Evolutionary conservation across 768 basidiomycete genomes (phyloP).

Genomic region (Daedaleopsis nitida): DNA sequence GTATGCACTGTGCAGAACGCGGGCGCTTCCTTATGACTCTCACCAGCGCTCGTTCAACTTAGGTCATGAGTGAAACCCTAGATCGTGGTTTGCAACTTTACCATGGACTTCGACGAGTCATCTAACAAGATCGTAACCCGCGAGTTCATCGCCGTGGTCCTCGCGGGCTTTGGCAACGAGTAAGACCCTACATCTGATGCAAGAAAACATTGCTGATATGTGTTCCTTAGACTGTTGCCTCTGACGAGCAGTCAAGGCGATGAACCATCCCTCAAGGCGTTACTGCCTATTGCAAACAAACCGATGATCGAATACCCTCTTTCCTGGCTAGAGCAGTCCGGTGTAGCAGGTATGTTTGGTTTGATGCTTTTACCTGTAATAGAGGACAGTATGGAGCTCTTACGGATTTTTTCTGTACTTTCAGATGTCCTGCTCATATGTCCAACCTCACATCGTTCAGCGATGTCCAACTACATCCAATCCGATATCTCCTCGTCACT

Average conservation of each 20-base stretch:
- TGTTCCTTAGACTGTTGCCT: constrained; percentile 64
- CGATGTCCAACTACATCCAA: constrained; percentile 83
- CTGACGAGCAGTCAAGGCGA: constrained; percentile 77
- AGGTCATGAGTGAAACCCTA: not conserved
- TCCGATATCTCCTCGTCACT: constrained; percentile 66
- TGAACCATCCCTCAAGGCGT: constrained; percentile 81
- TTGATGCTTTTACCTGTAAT: not conserved
- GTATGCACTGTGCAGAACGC: no score
- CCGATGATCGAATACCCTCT: constrained; percentile 86
- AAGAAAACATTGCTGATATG: constrained; percentile 3
- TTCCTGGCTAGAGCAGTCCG: constrained; percentile 85
- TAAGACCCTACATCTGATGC: constrained; percentile 36
- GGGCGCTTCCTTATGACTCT: no score
- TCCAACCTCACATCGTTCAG: constrained; percentile 70
- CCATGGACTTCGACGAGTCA: constrained; percentile 68
- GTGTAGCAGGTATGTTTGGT: constrained; percentile 66
- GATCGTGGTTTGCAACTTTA: not conserved
- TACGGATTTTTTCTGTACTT: not conserved
- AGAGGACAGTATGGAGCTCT: not conserved
- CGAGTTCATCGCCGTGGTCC: constrained; percentile 87
- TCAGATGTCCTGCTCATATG: constrained; percentile 88
- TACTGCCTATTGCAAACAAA: constrained; percentile 85
- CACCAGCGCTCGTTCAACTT: not conserved
- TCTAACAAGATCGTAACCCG: constrained; percentile 49
- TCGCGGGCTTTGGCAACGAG: constrained; percentile 94